Evolutionary conservation across 305 asterid species (phyloP), one percentile per base, ranked within the genome.

Genomic region (Fraxinus ornus): DNA sequence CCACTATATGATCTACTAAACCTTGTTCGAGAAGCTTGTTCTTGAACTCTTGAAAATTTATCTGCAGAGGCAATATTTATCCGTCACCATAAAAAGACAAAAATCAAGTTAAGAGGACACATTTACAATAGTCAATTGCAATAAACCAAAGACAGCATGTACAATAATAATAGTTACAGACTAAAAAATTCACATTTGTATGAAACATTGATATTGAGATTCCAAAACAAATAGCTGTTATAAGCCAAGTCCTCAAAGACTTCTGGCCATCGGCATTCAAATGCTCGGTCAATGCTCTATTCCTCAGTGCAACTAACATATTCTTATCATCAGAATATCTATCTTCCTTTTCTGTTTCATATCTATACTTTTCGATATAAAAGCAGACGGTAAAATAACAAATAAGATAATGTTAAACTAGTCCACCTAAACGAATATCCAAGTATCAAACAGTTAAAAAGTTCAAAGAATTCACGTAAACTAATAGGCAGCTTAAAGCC

Each of bases 1-100:
- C 91, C 78, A 95, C 96, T 41, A 95, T 88, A 68, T 86, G 98
- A 86, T 95, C 98, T 76, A 95, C 98, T 76, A 92, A 77, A 78
- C 98, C 98, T 24, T 96, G 98, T 86, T 95, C 98, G 32, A 95
- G 95, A 80, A 95, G 94, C 91, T 91, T 95, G 87, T 90, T 93
- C 77, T 90, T 93, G 94, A 95, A 95, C 90, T 93, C 98, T 83
- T 93, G 98, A 87, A 95, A 95, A 90, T 94, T 95, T 79, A 95
- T 95, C 98, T 95, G 97, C 93, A 85, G 68, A 66, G 39, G 47
- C 30, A 68, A 64, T 13, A 82, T 79, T 22, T 9, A 44, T 28
- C 19, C 57, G n/a, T 70, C 30, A 30, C 21, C 39, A 68, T 30
- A n/a, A 24, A 35, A 80, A 24, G 77, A 78, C 36, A 82, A 32